Evolutionary conservation across 306 rosid species (phyloP).

Genomic region (Gleditsia sinensis): DNA sequence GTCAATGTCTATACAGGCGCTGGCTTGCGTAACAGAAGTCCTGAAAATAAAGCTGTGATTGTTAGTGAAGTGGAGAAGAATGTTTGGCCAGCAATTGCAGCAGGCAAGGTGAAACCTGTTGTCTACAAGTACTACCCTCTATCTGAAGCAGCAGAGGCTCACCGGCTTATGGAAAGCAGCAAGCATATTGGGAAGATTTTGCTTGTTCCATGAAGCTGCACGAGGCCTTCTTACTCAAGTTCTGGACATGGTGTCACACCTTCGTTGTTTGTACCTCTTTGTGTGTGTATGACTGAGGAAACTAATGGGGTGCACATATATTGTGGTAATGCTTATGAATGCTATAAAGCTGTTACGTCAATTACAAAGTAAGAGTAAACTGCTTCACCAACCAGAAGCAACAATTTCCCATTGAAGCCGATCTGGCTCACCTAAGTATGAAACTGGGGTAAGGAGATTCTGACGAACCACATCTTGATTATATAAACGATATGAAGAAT

Average conservation of each 20-base stretch:
- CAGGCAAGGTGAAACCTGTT: conserved; percentile 81
- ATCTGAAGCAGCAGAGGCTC: conserved; percentile 81
- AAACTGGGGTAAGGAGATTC: too few relatives aligned
- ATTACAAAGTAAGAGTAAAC: too few relatives aligned
- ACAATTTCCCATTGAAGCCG: too few relatives aligned
- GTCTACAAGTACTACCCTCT: conserved; percentile 64
- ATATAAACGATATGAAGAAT: too few relatives aligned
- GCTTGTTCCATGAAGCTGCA: conserved; percentile 55
- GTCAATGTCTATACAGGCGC: conserved; percentile 60
- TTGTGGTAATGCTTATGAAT: neutral
- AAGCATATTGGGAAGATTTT: conserved; percentile 83
- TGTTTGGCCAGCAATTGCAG: conserved; percentile 93
- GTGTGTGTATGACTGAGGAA: neutral
- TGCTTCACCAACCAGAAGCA: too few relatives aligned
- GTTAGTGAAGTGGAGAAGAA: conserved; percentile 82
- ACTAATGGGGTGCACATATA: neutral
- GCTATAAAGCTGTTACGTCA: neutral
- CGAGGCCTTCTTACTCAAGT: neutral
- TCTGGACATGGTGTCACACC: neutral
- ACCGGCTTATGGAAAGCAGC: conserved; percentile 73
- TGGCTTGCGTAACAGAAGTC: conserved; percentile 72
- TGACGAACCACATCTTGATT: too few relatives aligned
- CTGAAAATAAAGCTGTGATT: conserved; percentile 74
- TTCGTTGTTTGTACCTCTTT: neutral
- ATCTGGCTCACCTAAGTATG: too few relatives aligned